Conservation (phyloP, 75 land plant genomes). For the Picea sitchensis region DNA sequence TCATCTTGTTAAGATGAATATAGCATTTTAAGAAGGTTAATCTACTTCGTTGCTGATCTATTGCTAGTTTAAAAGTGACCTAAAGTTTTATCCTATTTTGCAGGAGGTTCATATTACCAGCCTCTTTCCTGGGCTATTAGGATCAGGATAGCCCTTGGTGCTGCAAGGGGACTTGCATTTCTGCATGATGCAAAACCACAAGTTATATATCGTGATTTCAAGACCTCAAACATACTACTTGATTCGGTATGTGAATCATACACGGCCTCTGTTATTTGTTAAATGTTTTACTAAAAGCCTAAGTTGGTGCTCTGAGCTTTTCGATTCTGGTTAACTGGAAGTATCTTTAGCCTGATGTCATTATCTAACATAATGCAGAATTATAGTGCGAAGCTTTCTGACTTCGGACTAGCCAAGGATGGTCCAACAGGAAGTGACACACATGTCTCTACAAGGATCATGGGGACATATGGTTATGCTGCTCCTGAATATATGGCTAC, state of each 20-base stretch:
- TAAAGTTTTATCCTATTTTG: not conserved
- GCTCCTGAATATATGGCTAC: slow-evolving; percentile 21
- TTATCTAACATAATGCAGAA: not conserved
- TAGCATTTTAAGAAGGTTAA: no score
- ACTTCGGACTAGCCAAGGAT: slow-evolving; percentile 14
- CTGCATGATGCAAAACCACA: slow-evolving; percentile 58
- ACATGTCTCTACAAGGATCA: slow-evolving; percentile 13
- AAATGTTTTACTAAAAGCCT: not conserved
- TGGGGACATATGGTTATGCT: slow-evolving; percentile 23
- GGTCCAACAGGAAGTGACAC: slow-evolving; percentile 3
- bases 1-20: no score
- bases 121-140: slow-evolving; percentile 76
- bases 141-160: slow-evolving; percentile 73
- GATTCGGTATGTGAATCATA: slow-evolving; percentile 45
- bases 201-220: slow-evolving; percentile 78
- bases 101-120: slow-evolving; percentile 63
- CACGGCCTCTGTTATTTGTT: not conserved
- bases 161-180: slow-evolving; percentile 86
- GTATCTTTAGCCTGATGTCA: not conserved
- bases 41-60: no score
- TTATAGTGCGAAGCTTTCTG: slow-evolving; percentile 12
- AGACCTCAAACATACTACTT: slow-evolving; percentile 67
- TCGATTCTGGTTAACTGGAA: not conserved
- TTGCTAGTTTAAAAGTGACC: not conserved
- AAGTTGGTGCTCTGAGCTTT: not conserved